These are phyloP conservation scores for Ophiosphaerella korrae DNA, from an alignment of 2,329 filamentous ascomycete species.

Conservation along the genomic window DNA sequence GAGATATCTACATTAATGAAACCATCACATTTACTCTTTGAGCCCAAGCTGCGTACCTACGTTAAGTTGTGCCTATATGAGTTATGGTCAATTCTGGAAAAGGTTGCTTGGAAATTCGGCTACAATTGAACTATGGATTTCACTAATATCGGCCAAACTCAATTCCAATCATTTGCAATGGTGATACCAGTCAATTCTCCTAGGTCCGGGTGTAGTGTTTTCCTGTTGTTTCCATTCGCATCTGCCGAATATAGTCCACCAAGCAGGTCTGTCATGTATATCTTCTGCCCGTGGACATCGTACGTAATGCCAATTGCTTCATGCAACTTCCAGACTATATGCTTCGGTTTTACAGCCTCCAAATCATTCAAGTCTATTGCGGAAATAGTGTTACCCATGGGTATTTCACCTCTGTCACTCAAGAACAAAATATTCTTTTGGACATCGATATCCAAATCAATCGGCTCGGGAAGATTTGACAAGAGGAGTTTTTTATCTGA, in stretches of 20 bases:
- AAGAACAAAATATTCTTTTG: slow-evolving; percentile 58
- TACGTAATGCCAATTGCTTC: slow-evolving; percentile 29
- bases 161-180: no score
- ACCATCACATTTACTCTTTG: no score
- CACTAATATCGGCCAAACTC: no score
- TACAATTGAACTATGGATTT: no score
- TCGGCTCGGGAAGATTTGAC: slow-evolving; percentile 44
- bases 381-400: slow-evolving; percentile 54
- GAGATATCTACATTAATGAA: no score
- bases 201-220: neutral
- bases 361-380: slow-evolving; percentile 50
- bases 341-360: neutral
- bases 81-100: no score
- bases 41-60: no score
- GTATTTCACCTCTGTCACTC: slow-evolving; percentile 65
- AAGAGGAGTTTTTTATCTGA: slow-evolving; percentile 37
- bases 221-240: slow-evolving; percentile 18
- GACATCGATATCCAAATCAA: slow-evolving; percentile 63
- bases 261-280: slow-evolving; percentile 26
- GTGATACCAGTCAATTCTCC: no score
- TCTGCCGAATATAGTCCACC: slow-evolving; percentile 20
- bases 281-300: slow-evolving; percentile 5
- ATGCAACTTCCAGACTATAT: slow-evolving; percentile 25
- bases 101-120: no score
- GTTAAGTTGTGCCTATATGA: no score